phyloP scores from a whole-genome alignment of 1,284 basidiomycete genomes.

The Moesziomyces antarcticus region DNA sequence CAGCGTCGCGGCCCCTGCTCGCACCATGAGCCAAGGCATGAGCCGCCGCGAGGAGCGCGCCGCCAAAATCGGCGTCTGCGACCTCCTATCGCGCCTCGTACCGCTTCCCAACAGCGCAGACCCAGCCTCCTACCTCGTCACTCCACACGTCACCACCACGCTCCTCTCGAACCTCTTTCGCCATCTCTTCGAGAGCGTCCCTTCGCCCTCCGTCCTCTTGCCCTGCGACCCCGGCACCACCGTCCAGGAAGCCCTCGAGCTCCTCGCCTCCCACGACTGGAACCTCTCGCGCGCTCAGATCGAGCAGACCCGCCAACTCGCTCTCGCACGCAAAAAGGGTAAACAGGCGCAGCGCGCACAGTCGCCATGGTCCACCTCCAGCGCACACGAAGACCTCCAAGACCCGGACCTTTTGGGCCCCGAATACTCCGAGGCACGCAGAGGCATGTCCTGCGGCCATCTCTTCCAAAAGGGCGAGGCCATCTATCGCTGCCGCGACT shows the following conservation, averaged over 20 bases:
- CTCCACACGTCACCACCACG: slow-evolving; percentile 18
- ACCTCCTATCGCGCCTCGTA: slow-evolving; percentile 32
- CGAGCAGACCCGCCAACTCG: slow-evolving; percentile 42
- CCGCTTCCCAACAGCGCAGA: slow-evolving; percentile 28
- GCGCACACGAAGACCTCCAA: slow-evolving; percentile 33
- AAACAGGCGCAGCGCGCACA: slow-evolving; percentile 42
- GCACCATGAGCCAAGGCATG: slow-evolving; percentile 29
- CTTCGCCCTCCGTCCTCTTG: slow-evolving; percentile 38
- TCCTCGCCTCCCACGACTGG: slow-evolving; percentile 49
- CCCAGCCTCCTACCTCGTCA: slow-evolving; percentile 32
- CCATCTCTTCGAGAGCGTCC: slow-evolving; percentile 34
- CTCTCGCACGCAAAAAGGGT: slow-evolving; percentile 49
- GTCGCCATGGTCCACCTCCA: slow-evolving; percentile 34
- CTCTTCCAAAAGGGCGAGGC: slow-evolving; percentile 68
- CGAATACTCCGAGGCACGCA: slow-evolving; percentile 61
- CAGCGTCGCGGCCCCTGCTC: not conserved
- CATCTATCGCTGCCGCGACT: slow-evolving; percentile 67
- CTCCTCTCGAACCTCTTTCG: slow-evolving; percentile 30
- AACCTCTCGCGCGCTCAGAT: slow-evolving; percentile 54
- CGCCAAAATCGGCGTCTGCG: slow-evolving; percentile 35
- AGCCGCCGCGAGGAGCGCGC: slow-evolving; percentile 11
- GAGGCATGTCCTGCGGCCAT: slow-evolving; percentile 67
- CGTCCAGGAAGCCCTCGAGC: slow-evolving; percentile 33
- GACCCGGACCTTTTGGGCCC: slow-evolving; percentile 45
- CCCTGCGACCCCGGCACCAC: slow-evolving; percentile 44